Base-by-base conservation (phyloP, 1,284 basidiomycete species). In the Agroathelia rolfsii region DNA sequence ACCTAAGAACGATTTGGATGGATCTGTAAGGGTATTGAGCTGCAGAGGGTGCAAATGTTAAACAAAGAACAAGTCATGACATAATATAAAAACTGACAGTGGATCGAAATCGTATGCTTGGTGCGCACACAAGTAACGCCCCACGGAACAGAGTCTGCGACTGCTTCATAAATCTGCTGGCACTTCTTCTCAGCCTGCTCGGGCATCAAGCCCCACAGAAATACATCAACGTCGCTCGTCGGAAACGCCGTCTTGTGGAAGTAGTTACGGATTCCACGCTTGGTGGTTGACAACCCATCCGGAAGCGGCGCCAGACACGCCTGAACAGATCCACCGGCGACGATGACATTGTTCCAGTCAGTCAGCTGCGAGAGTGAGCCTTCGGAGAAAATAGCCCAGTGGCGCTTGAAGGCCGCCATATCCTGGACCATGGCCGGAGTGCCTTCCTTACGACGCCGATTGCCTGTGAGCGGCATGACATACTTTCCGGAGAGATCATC, bases 41-140 rank as follows among this genome's bases (percentile, higher is more conserved):
- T 72, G 39, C 10, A 34, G 26, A 5, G 7, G n/a, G n/a, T 19
- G 24, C 19, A 29, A 12, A 20, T 10, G 6, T 13, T n/a, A 17
- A 24, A 10, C 24, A 15, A 6, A n/a, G 28, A 32, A 14, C 28
- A 5, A 15, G 8, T 28, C 25, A 24, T 21, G n/a, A 8, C 12
- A 24, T 8, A 14, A 12, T 31, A 29, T 14, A 16, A 25, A 18
- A 16, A 43, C 64, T 17, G 32, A 69, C 67, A 72, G 46, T 76
- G 66, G 42, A 77, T 74, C 5, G 72, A 75, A 24, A 75, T 56
- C 0, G 72, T 71, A 42, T 77, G 69, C 50, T 70, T 75, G 32
- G 71, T 73, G 24, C 72, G 63, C 36, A 76, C 64, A 36, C 72
- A 75, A 12, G 71, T 75, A 8, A 72, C 69, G 45, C 74, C 73